These are phyloP conservation scores for Hymenoscyphus fructigenus DNA, from an alignment of 2,329 filamentous ascomycete species.

Conservation along the genomic window DNA sequence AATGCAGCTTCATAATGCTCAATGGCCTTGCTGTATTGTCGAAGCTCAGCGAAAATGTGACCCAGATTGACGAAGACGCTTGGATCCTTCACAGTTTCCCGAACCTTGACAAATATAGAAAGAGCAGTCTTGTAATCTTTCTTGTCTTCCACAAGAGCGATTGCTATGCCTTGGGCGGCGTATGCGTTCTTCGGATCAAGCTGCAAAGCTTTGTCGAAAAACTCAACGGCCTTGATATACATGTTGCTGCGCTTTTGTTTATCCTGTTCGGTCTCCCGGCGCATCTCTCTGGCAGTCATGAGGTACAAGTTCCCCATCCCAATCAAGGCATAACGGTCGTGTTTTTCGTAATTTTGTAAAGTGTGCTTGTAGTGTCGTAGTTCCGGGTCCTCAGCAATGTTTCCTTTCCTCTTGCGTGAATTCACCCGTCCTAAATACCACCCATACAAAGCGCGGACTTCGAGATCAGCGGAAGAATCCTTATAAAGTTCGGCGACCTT, in stretches of 20 bases:
- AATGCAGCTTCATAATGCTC: slow-evolving; percentile 87
- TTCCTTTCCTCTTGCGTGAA: slow-evolving; percentile 76
- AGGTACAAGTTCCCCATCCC: slow-evolving; percentile 94
- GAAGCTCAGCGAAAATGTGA: slow-evolving; percentile 86
- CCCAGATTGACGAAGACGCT: slow-evolving; percentile 92
- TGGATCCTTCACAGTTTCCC: slow-evolving; percentile 84
- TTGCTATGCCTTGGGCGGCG: slow-evolving; percentile 92
- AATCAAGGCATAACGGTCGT: slow-evolving; percentile 93
- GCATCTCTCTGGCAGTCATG: slow-evolving; percentile 88
- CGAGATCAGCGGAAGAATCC: slow-evolving; percentile 78
- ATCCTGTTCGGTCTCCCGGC: slow-evolving; percentile 82
- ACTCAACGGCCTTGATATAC: slow-evolving; percentile 92
- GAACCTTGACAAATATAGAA: slow-evolving; percentile 84
- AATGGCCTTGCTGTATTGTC: slow-evolving; percentile 87
- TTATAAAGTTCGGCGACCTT: slow-evolving; percentile 84
- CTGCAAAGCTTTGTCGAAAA: slow-evolving; percentile 95
- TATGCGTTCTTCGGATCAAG: slow-evolving; percentile 95
- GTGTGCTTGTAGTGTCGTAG: slow-evolving; percentile 96
- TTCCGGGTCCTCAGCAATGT: slow-evolving; percentile 85
- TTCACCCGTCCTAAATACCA: slow-evolving; percentile 86
- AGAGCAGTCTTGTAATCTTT: slow-evolving; percentile 83
- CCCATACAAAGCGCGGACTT: slow-evolving; percentile 88
- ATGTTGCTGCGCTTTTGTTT: slow-evolving; percentile 85
- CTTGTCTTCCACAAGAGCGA: slow-evolving; percentile 90
- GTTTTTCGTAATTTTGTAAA: slow-evolving; percentile 90